Evolutionary conservation across 352 stramenopile genomes (phyloP).

Genomic region (Globisporangium perplexum): DNA sequence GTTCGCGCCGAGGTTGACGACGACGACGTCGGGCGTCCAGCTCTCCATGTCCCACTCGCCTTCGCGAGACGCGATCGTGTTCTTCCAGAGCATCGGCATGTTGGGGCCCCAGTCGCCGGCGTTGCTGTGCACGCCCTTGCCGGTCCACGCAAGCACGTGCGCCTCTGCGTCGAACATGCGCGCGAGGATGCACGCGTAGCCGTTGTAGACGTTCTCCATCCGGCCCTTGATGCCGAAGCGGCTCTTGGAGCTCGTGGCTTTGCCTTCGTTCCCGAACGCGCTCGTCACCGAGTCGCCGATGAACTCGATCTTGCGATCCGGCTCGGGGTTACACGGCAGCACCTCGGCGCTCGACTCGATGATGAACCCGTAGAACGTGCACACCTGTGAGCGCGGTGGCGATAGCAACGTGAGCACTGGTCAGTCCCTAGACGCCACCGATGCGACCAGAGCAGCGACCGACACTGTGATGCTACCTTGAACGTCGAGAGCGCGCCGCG

Average conservation of each 20-base stretch:
- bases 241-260: slow-evolving; percentile 60
- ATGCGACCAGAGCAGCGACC: neutral
- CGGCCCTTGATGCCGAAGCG: slow-evolving; percentile 80
- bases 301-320: slow-evolving; percentile 42
- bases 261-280: slow-evolving; percentile 82
- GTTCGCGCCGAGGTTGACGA: slow-evolving; percentile 80
- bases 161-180: slow-evolving; percentile 83
- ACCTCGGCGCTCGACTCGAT: slow-evolving; percentile 61
- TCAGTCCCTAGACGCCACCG: neutral
- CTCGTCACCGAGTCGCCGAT: slow-evolving; percentile 76
- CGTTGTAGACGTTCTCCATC: slow-evolving; percentile 88
- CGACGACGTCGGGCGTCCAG: slow-evolving; percentile 77
- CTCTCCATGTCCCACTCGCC: slow-evolving; percentile 67
- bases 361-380: slow-evolving; percentile 87
- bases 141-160: slow-evolving; percentile 83
- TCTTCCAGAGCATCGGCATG: slow-evolving; percentile 80
- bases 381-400: slow-evolving; percentile 61
- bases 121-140: slow-evolving; percentile 85
- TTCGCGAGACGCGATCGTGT: slow-evolving; percentile 70
- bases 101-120: slow-evolving; percentile 77
- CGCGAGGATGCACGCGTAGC: slow-evolving; percentile 75
- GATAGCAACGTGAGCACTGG: no score
- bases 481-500: slow-evolving; percentile 81
- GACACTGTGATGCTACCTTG: slow-evolving; percentile 30
- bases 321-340: slow-evolving; percentile 32